Evolutionary conservation across 2,329 filamentous ascomycete species (phyloP), one percentile per base, ranked within the genome.

Genomic region (Colletotrichum truncatum): DNA sequence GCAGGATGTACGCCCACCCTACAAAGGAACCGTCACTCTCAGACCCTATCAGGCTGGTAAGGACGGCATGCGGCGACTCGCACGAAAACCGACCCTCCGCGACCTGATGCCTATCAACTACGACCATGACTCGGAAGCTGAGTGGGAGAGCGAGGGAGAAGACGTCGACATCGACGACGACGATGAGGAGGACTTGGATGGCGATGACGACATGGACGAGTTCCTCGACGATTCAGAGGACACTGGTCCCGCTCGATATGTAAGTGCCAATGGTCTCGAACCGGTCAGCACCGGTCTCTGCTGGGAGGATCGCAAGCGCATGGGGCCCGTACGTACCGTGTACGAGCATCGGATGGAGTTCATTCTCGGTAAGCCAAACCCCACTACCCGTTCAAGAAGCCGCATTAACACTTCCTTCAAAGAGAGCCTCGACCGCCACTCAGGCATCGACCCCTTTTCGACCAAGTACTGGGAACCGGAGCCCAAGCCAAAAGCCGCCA

Each of bases 181-280:
- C 8, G 84, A 85, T 26, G 87, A 86, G 80, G 94, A 85, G 82
- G 94, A 86, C n/a, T 68, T 83, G 0, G 91, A 92, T 62, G 91
- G 89, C n/a, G 91, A 93, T 14, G 94, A 97, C 65, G 94, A 97
- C 65, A 91, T 97, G 89, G 93, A 93, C 4, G 94, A 89, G 16
- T 98, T 98, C 73, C 82, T 98, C 2, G 94, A 97, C 70, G 93
- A 97, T 71, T 93, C 93, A 6, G 93, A 97, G 56, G 93, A 96
- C 66, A 73, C 77, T 73, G 86, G 80, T 65, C 80, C 77, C 74
- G 82, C 78, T 68, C 83, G 76, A 85, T 87, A 82, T 81, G 86
- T 75, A 77, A 90, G 79, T 86, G 71, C 87, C 82, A 88, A 89
- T 28, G 89, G 93, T 69, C 84, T 97, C 72, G 88, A 94, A 73